These are phyloP conservation scores for Rhododendron henanense DNA, from an alignment of 148 eudicot genomes.

Conservation along the genomic window DNA sequence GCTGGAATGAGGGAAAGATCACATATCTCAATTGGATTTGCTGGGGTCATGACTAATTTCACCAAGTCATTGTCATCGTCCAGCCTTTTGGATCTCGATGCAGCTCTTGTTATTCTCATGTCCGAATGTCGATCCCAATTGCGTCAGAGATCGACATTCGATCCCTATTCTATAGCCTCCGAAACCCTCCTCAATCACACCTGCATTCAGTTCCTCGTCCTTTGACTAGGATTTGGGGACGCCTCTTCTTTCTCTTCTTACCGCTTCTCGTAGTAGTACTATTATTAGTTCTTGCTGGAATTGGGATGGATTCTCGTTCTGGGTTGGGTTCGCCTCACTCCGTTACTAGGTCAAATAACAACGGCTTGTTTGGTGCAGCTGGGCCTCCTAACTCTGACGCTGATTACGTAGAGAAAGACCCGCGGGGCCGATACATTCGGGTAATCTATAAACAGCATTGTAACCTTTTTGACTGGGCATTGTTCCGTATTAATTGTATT, in stretches of 20 bases:
- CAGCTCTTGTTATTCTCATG: not conserved
- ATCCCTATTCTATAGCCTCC: constrained; percentile 22
- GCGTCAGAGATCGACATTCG: constrained; percentile 32
- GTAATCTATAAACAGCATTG: constrained; percentile 28
- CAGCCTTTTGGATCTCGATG: constrained; percentile 14
- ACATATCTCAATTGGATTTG: not conserved
- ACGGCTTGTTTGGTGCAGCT: not conserved
- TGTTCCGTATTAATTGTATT: not conserved
- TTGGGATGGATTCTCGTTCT: constrained; percentile 28
- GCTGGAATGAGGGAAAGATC: constrained; percentile 17
- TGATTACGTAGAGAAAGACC: constrained; percentile 60
- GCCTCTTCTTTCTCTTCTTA: constrained; percentile 9
- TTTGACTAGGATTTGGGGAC: constrained; percentile 11
- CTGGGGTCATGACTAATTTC: constrained; percentile 8
- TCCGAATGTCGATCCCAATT: constrained; percentile 33
- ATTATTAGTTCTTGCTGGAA: constrained; percentile 23
- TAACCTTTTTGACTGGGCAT: not conserved
- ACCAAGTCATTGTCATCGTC: not conserved
- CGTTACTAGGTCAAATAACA: not conserved
- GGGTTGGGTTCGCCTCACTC: not conserved
- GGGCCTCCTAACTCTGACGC: constrained; percentile 26
- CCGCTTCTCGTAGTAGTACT: constrained; percentile 3
- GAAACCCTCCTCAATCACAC: constrained; percentile 10
- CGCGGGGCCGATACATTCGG: constrained; percentile 74
- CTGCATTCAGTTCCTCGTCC: not conserved